Conservation (phyloP, 2,329 filamentous ascomycete genomes). For the Aspergillus sp. region DNA sequence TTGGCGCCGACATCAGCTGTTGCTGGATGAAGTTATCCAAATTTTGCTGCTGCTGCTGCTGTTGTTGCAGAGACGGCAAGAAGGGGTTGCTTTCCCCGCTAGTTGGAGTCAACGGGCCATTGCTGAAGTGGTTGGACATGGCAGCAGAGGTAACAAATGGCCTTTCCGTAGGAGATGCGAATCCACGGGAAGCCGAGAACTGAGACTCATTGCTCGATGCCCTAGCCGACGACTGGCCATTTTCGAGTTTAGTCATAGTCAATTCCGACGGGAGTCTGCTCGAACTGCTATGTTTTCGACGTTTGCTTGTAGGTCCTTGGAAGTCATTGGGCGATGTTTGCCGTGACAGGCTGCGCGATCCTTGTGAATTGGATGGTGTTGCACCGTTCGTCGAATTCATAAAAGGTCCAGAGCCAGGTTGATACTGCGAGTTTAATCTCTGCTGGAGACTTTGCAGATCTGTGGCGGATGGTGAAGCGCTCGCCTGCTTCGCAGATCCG, state of each 20-base stretch:
- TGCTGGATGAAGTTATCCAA: slow-evolving; percentile 65
- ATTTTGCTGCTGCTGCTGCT: slow-evolving; percentile 56
- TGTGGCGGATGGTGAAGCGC: slow-evolving; percentile 59
- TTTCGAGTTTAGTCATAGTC: slow-evolving; percentile 80
- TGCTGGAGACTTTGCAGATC: slow-evolving; percentile 63
- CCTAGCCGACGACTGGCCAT: slow-evolving; percentile 40
- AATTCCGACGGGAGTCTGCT: slow-evolving; percentile 70
- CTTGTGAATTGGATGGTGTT: slow-evolving; percentile 44
- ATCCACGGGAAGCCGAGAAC: slow-evolving; percentile 40
- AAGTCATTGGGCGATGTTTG: slow-evolving; percentile 69
- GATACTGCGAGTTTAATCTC: slow-evolving; percentile 48
- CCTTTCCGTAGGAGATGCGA: slow-evolving; percentile 44
- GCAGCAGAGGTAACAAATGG: slow-evolving; percentile 47
- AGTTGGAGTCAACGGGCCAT: slow-evolving; percentile 66
- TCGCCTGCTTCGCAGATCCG: slow-evolving; percentile 42
- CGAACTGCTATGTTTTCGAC: slow-evolving; percentile 73
- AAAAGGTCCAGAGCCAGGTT: slow-evolving; percentile 41
- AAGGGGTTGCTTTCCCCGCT: slow-evolving; percentile 61
- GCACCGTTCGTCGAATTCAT: slow-evolving; percentile 37
- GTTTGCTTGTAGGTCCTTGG: slow-evolving; percentile 69
- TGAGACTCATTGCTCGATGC: slow-evolving; percentile 36
- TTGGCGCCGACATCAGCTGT: slow-evolving; percentile 69
- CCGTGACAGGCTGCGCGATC: slow-evolving; percentile 66
- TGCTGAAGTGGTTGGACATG: slow-evolving; percentile 52
- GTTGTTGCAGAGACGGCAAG: slow-evolving; percentile 59